Conservation (phyloP, 208 protist species). For the Trypanosoma theileri region DNA sequence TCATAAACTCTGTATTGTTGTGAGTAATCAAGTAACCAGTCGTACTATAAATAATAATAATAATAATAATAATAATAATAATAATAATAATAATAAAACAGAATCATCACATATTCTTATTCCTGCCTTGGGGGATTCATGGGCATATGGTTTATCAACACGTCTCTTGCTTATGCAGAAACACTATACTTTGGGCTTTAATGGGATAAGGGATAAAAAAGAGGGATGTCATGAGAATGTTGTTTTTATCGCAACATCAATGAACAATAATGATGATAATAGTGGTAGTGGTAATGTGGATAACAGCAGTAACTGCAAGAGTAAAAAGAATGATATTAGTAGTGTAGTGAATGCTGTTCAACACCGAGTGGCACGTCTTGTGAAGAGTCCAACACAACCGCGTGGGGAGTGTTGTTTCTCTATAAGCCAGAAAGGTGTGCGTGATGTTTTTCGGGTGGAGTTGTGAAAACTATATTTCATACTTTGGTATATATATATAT, state of each 20-base stretch:
- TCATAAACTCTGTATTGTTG: constrained; percentile 56
- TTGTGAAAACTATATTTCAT: constrained; percentile 16
- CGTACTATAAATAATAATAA: constrained; percentile 23
- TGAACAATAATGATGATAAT: not conserved
- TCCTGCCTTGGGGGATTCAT: constrained; percentile 76
- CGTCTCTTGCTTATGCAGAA: constrained; percentile 70
- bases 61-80: constrained; percentile 5
- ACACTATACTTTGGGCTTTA: constrained; percentile 39
- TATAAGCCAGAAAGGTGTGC: constrained; percentile 66
- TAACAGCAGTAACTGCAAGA: no score
- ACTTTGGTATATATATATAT: no score
- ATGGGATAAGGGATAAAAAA: not conserved
- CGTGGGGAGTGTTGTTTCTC: constrained; percentile 65
- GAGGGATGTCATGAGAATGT: constrained; percentile 26
- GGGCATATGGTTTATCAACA: constrained; percentile 49
- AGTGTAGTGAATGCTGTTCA: constrained; percentile 32
- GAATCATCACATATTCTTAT: constrained; percentile 32
- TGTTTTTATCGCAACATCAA: constrained; percentile 9
- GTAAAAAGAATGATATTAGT: not conserved
- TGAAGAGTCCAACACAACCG: constrained; percentile 42
- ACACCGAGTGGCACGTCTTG: constrained; percentile 71
- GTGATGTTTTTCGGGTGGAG: constrained; percentile 38
- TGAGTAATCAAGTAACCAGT: constrained; percentile 89
- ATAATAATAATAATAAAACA: not conserved
- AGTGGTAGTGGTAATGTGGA: not conserved